These are phyloP conservation scores for Taphrina pruni DNA, from an alignment of 1,139 yeast species.

Conservation along the genomic window DNA sequence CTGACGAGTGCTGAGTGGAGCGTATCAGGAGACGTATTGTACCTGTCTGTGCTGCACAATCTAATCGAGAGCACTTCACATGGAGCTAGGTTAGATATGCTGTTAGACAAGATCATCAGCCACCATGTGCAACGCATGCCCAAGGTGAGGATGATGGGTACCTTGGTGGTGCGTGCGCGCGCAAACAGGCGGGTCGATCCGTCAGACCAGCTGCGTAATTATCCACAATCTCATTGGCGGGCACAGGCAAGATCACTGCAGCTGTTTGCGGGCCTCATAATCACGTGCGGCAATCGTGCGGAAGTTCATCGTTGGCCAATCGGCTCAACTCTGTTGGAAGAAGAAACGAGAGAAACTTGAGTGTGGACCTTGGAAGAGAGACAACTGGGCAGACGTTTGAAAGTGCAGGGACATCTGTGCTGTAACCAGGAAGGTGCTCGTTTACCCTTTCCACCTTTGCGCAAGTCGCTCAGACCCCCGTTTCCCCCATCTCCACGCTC, in stretches of 20 bases:
- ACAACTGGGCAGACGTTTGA: too few relatives aligned
- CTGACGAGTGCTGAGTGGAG: too few relatives aligned
- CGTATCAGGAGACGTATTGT: too few relatives aligned
- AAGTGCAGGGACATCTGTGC: background rate
- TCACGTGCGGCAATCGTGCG: background rate
- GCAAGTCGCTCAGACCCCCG: background rate
- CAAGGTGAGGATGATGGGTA: background rate
- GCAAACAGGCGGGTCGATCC: background rate
- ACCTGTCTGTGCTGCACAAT: too few relatives aligned
- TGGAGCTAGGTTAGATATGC: too few relatives aligned
- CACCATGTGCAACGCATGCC: background rate
- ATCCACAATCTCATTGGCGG: background rate
- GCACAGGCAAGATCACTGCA: background rate
- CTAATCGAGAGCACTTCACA: too few relatives aligned
- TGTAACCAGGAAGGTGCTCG: conserved; percentile 23
- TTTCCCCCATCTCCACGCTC: background rate
- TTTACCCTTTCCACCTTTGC: background rate
- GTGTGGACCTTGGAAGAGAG: background rate
- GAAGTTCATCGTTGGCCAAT: background rate
- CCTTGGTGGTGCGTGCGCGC: conserved; percentile 5
- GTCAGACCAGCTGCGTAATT: background rate
- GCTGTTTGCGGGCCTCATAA: too few relatives aligned
- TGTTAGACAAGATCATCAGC: too few relatives aligned
- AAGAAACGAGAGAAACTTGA: background rate
- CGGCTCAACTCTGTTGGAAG: background rate